Evolutionary conservation across 1,284 basidiomycete species (phyloP).

Genomic region (Marasmius tenuissimus): DNA sequence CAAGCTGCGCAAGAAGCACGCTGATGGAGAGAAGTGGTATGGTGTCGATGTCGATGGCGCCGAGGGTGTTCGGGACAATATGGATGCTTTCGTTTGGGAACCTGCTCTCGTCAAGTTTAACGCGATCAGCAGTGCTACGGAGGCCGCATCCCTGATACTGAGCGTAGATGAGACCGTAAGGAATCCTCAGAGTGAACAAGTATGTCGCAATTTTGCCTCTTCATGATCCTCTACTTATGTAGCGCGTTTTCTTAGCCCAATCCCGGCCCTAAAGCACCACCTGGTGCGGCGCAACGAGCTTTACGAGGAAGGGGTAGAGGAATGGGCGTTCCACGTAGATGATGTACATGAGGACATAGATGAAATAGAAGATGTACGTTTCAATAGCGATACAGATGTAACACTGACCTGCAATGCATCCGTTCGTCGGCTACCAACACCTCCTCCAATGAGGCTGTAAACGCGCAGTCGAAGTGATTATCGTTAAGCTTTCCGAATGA

Average conservation of each 20-base stretch:
- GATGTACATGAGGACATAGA: constrained; percentile 18
- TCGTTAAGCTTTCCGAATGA: too few relatives aligned
- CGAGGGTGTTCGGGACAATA: constrained; percentile 91
- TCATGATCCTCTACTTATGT: constrained; percentile 13
- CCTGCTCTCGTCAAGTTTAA: constrained; percentile 95
- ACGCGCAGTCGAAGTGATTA: too few relatives aligned
- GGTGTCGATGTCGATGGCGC: constrained; percentile 93
- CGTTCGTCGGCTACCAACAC: not conserved
- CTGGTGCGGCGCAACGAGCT: constrained; percentile 81
- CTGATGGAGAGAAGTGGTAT: constrained; percentile 84
- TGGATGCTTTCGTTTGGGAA: constrained; percentile 99
- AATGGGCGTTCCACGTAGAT: constrained; percentile 57
- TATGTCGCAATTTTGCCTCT: constrained; percentile 37
- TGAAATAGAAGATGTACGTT: not conserved
- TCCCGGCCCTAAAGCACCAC: constrained; percentile 80
- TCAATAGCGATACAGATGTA: not conserved
- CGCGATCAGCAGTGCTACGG: constrained; percentile 91
- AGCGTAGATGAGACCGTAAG: constrained; percentile 95
- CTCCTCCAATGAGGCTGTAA: too few relatives aligned
- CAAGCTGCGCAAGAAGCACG: constrained; percentile 96
- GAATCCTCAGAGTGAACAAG: constrained; percentile 89
- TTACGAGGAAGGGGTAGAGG: constrained; percentile 83
- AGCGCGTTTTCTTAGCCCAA: constrained; percentile 46
- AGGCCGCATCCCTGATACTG: constrained; percentile 94
- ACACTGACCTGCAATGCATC: not conserved